Evolutionary conservation across 73 alveolate species (phyloP), one percentile per base, ranked within the genome.

Genomic region (Tetrahymena elliotti): DNA sequence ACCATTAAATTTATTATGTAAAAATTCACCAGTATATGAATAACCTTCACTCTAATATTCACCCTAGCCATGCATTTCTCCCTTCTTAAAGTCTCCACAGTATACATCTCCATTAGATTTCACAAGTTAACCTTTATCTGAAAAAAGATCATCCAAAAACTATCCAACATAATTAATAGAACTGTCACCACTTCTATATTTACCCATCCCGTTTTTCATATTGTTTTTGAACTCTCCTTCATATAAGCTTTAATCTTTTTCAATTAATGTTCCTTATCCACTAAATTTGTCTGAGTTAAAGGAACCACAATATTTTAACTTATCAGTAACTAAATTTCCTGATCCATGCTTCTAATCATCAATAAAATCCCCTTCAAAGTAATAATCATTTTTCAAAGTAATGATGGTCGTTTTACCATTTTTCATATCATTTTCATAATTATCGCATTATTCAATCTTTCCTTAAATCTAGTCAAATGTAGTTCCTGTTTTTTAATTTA

Each of bases 31-130:
- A 38, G 93, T 94, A 41, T 94, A 94, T 31, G 93, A 84, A 34
- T 94, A 94, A 54, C 53, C 41, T 27, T 82, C 93, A 94, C 96
- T 94, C 31, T 88, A 92, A 35, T 40, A 94, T 84, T 84, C 52
- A 13, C 96, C 96, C 82, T 84, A 35, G 0, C 96, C 96, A 22
- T 88, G 88, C 93, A 68, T 39, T 93, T 94, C 83, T n/a, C 96
- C 96, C 33, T 93, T 68, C 18, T 94, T 94, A 53, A 68, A 94
- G 10, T 35, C 83, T 18, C 96, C 96, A 38, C 93, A 84, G 92
- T 94, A 94, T n/a, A 94, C 93, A 94, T 94, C 95, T 1, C 96
- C 96, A 88, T 84, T 88, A 7, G 96, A 88, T 94, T 94, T 84
- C 2, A 94, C 96, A 84, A 84, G 93, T 52, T 94, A 33, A 18